A percentile compares a stretch with the other conserved stretches of the same genome.
Conservation (phyloP, 495 filamentous ascomycete species). For the Daldinia childiae region DNA sequence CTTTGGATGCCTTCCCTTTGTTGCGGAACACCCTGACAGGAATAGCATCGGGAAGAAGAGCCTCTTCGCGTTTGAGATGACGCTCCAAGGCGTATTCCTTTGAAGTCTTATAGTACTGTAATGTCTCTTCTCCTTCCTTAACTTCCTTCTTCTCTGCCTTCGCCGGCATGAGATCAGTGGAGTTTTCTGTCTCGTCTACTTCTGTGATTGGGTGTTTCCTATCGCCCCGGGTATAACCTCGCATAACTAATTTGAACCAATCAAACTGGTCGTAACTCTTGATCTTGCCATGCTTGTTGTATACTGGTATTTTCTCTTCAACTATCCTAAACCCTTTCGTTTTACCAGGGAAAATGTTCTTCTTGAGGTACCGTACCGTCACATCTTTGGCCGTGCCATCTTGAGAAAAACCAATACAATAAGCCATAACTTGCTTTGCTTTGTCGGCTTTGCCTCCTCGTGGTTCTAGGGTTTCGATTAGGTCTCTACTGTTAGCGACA, state of each 20-base stretch:
- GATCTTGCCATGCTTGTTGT: constrained; percentile 76
- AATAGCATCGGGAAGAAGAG: constrained; percentile 72
- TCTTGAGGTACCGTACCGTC: constrained; percentile 88
- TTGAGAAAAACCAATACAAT: constrained; percentile 84
- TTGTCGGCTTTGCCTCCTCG: constrained; percentile 82
- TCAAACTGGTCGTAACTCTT: constrained; percentile 75
- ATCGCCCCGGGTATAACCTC: constrained; percentile 70
- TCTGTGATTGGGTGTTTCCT: constrained; percentile 64
- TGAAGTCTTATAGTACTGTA: constrained; percentile 87
- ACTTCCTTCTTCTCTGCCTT: constrained; percentile 76
- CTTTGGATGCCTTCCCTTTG: constrained; percentile 69
- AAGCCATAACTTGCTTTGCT: constrained; percentile 89
- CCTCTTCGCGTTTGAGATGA: constrained; percentile 93
- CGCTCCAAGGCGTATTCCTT: constrained; percentile 85
- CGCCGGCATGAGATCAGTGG: constrained; percentile 74
- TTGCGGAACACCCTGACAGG: constrained; percentile 78
- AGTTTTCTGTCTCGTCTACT: constrained; percentile 80
- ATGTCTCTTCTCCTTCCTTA: constrained; percentile 77
- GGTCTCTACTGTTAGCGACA: constrained; percentile 72
- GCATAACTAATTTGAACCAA: constrained; percentile 86
- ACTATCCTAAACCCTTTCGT: constrained; percentile 87
- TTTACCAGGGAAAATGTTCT: constrained; percentile 84
- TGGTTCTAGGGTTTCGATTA: constrained; percentile 81
- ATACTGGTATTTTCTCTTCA: constrained; percentile 78
- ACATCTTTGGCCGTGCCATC: constrained; percentile 96